Evolutionary conservation across 345 rosid genomes (phyloP).

Genomic region (Punica granatum): DNA sequence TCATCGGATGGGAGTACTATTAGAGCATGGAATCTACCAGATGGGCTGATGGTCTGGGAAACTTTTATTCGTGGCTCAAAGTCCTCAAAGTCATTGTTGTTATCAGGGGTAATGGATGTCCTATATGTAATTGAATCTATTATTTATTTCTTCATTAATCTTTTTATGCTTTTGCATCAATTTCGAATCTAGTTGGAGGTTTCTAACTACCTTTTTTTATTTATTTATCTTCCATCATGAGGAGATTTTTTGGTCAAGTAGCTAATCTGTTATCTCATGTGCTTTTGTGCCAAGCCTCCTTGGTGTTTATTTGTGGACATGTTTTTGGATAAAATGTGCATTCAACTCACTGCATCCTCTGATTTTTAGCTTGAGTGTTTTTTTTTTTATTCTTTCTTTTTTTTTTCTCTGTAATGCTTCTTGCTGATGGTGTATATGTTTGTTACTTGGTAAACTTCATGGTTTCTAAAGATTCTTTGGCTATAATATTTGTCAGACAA

Average conservation of each 20-base stretch:
- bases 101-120: constrained; percentile 49
- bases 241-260: not conserved
- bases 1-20: constrained; percentile 70
- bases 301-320: not conserved
- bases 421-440: not conserved
- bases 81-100: constrained; percentile 52
- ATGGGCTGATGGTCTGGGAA: constrained; percentile 99
- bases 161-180: not conserved
- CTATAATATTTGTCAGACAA: constrained; percentile 37
- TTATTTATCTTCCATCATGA: not conserved
- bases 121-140: not conserved
- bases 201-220: too few relatives aligned
- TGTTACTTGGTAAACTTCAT: not conserved
- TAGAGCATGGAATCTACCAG: constrained; percentile 99
- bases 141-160: not conserved
- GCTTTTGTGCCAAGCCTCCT: not conserved
- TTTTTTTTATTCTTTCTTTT: too few relatives aligned
- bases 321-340: too few relatives aligned
- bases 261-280: not conserved
- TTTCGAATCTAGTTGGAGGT: too few relatives aligned
- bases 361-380: too few relatives aligned
- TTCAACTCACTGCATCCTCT: not conserved
- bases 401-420: not conserved
- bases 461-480: not conserved
- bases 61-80: constrained; percentile 50